These are phyloP conservation scores for Phytophthora aleatoria DNA, from an alignment of 352 stramenopile species.

Conservation along the genomic window DNA sequence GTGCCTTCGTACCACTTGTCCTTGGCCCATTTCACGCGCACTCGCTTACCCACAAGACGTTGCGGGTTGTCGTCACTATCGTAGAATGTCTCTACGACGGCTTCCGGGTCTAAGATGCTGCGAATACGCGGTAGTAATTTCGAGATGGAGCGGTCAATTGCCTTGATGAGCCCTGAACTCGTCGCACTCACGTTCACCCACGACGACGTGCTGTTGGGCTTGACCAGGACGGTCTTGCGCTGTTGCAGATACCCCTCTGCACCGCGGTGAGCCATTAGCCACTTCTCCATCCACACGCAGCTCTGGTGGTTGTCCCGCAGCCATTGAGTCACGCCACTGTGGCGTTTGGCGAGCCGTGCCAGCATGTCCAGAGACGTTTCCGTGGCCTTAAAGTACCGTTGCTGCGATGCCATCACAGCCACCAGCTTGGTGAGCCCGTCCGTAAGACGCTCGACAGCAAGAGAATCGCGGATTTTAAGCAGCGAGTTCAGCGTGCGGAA, in stretches of 20 bases:
- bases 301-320: conserved; percentile 65
- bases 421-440: conserved; percentile 78
- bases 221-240: conserved; percentile 78
- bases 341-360: conserved; percentile 77
- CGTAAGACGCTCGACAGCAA: conserved; percentile 60
- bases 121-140: conserved; percentile 66
- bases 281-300: conserved; percentile 87
- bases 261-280: conserved; percentile 70
- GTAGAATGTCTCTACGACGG: conserved; percentile 77
- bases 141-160: conserved; percentile 62
- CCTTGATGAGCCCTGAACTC: conserved; percentile 60
- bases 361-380: conserved; percentile 90
- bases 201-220: conserved; percentile 83
- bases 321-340: conserved; percentile 66
- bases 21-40: conserved; percentile 89
- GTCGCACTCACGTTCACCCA: conserved; percentile 75
- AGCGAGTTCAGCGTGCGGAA: conserved; percentile 87
- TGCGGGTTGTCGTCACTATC: conserved; percentile 89
- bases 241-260: conserved; percentile 73
- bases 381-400: conserved; percentile 87
- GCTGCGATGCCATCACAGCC: conserved; percentile 83
- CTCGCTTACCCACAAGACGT: conserved; percentile 81
- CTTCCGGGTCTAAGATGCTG: conserved; percentile 49
- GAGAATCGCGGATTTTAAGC: conserved; percentile 77
- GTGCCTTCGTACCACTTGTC: conserved; percentile 89